Conservation (phyloP, 2,329 filamentous ascomycete species). For the Thelonectria rubi region DNA sequence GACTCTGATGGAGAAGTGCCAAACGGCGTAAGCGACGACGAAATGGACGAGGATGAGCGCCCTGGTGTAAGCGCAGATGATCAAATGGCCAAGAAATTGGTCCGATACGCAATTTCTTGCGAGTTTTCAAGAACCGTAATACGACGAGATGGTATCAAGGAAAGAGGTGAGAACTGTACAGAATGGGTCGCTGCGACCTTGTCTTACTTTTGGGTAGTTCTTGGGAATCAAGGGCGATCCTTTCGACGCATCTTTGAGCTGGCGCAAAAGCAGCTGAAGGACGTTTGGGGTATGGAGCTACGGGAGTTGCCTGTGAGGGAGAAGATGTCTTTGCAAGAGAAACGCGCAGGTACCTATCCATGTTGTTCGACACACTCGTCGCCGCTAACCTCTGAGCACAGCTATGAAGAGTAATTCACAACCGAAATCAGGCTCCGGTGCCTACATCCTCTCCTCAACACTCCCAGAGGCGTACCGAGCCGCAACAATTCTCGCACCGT, state of each 20-base stretch:
- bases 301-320: slow-evolving; percentile 82
- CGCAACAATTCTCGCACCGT: slow-evolving; percentile 74
- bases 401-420: slow-evolving; percentile 58
- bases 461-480: slow-evolving; percentile 74
- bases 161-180: slow-evolving; percentile 59
- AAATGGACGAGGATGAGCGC: slow-evolving; percentile 44
- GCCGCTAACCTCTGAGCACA: slow-evolving; percentile 33
- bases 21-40: slow-evolving; percentile 51
- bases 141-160: slow-evolving; percentile 68
- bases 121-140: slow-evolving; percentile 71
- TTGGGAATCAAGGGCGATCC: slow-evolving; percentile 72
- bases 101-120: slow-evolving; percentile 73
- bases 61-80: slow-evolving; percentile 55
- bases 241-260: slow-evolving; percentile 82
- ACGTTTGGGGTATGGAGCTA: slow-evolving; percentile 92
- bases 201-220: slow-evolving; percentile 59
- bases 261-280: slow-evolving; percentile 76
- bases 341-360: slow-evolving; percentile 69
- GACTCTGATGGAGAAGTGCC: slow-evolving; percentile 46
- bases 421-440: slow-evolving; percentile 67
- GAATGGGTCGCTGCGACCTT: background rate
- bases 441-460: slow-evolving; percentile 80
- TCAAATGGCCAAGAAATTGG: slow-evolving; percentile 70
- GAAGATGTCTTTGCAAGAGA: slow-evolving; percentile 81
- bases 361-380: background rate